Base-by-base conservation (phyloP, 495 filamentous ascomycete species). In the Xylaria telfairii region DNA sequence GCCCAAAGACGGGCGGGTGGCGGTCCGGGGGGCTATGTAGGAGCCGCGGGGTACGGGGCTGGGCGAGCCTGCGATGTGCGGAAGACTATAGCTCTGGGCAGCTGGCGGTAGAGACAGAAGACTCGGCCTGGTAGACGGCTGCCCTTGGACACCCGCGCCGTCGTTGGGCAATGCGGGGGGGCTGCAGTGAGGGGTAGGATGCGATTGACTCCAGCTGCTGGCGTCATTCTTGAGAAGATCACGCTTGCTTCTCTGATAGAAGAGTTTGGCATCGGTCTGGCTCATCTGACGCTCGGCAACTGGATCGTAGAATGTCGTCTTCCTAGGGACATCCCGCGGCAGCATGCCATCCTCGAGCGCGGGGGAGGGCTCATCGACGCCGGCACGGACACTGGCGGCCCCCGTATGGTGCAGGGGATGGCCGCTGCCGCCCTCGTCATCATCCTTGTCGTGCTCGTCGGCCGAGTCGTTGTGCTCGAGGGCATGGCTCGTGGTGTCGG, bases 181-280 rank as follows among this genome's bases (percentile, higher is more conserved):
- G 76, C 87, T 88, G 37, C 81, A 81, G 69, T 82, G 80, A 41
- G 83, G 80, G 12, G 84, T 82, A 46, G 69, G 70, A 72, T 86
- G 82, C 69, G 80, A 82, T 71, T 82, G 87, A 70, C 76, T 82
- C 75, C 81, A 86, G 73, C 77, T 87, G 72, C 80, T 80, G 19
- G 78, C 82, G 37, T 81, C 73, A 51, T 79, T 78, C 72, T 84
- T 79, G 64, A 84, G 80, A 24, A 78, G 81, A 47, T 91, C 88
- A 26, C 90, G 82, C 80, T 94, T 92, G 80, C 93, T 94, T 69
- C 93, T 87, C 76, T 97, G 96, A 80, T 97, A 99, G 83, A 98
- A 95, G 37, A 97, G 86, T 78, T 96, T 98, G 44, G 95, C 93
- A 75, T 99, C 95, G 26, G 91, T 87, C 81, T 98, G 93, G 71